A percentile compares a stretch with the other conserved stretches of the same genome.
phyloP scores from a whole-genome alignment of 306 rosid species.

The Acacia confusa region DNA sequence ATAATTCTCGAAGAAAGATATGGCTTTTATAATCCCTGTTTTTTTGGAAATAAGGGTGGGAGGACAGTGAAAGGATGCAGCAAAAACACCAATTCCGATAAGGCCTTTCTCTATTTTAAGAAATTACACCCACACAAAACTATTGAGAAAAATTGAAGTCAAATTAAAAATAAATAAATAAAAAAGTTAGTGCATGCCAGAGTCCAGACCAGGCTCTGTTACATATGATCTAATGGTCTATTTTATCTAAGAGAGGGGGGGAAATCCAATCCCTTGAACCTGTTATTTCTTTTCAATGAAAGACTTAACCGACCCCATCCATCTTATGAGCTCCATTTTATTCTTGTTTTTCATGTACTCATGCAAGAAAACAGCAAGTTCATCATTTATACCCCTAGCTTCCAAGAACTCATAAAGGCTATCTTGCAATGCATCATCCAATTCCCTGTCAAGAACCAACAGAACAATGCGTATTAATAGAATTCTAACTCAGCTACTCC shows the following conservation, averaged over 20 bases:
- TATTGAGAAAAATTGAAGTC: constrained; percentile 1
- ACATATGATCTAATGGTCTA: constrained; percentile 12
- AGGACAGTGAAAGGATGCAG: background rate
- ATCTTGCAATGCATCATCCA: constrained; percentile 81
- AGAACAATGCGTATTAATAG: constrained; percentile 9
- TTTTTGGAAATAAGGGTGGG: background rate
- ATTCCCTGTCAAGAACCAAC: constrained; percentile 60
- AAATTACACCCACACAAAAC: constrained; percentile 12
- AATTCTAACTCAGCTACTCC: background rate
- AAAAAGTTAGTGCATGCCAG: constrained; percentile 10
- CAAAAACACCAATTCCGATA: constrained; percentile 13
- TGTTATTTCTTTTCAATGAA: constrained; percentile 61
- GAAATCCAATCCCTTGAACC: constrained; percentile 19
- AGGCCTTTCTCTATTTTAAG: constrained; percentile 20
- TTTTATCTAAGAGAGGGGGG: constrained; percentile 12
- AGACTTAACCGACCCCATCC: constrained; percentile 76
- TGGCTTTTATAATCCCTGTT: background rate
- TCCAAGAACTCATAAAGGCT: constrained; percentile 78
- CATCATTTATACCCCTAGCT: constrained; percentile 65
- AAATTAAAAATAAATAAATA: background rate
- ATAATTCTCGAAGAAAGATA: constrained; percentile 1
- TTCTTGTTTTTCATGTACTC: constrained; percentile 76
- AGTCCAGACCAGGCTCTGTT: constrained; percentile 23
- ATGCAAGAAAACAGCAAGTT: constrained; percentile 73
- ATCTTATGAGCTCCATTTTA: constrained; percentile 66